Evolutionary conservation across 192 early-diverging fungal species (phyloP), one percentile per base, ranked within the genome.

Genomic region (Backusella morwellensis): DNA sequence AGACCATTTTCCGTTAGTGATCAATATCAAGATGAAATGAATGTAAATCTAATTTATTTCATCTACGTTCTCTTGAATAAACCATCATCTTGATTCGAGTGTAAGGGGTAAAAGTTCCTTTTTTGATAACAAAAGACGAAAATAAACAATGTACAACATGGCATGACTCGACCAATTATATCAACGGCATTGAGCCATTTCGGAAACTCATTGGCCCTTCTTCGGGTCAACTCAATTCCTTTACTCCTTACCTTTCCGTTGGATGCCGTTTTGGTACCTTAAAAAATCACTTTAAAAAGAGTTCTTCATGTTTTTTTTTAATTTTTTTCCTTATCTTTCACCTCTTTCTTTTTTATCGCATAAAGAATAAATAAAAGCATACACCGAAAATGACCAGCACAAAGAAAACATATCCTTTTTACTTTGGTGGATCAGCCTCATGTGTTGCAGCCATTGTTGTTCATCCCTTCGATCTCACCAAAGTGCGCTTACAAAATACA

Each of bases 381-480:
- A 4, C 9, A 63, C 23, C 26, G 26, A 63, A 63, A 63, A 63
- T 63, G 56, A 29, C 23, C 56, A 63, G 23, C 2, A 29, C 35
- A 47, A 68, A 67, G 41, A 66, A 42, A 67, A 32, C 38, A 7
- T 66, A 75, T 36, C 79, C 79, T 35, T 81, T 81, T 36, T 81
- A 75, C n/a, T 81, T 72, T 56, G 79, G 79, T 42, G 79, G 85
- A 32, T 81, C 83, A 1, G 87, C 89, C 32, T 84, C 88, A 67
- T 87, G 86, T 72, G 41, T 85, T 15, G 88, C 89, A 14, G 83
- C 87, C 50, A 74, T 89, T 23, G 89, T 91, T 23, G 91, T 90
- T 4, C 92, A 97, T 81, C 91, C 93, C 68, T 87, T 97, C 52
- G 95, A 96, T 81, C 86, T 95, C 59, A 85, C 92, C 70, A 97